Percentiles rank a stretch among this genome's conserved stretches.
Conservation (phyloP, 2,329 filamentous ascomycete species). For the Trichoderma breve region DNA sequence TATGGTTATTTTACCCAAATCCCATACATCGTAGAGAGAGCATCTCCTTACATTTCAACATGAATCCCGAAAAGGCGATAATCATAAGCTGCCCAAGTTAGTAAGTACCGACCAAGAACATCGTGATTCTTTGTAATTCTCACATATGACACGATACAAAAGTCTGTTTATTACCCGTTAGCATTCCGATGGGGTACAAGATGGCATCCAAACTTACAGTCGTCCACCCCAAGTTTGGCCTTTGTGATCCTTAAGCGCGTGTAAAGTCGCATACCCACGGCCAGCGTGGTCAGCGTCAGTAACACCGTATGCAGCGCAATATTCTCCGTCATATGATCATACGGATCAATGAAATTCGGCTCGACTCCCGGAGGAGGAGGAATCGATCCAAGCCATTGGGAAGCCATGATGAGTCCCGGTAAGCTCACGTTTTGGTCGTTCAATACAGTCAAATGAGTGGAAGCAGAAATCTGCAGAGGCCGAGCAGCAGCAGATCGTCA, state of each 20-base stretch:
- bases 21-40: background rate
- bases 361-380: background rate
- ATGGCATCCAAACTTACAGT: background rate
- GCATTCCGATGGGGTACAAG: background rate
- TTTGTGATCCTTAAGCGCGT: background rate
- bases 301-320: background rate
- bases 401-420: background rate
- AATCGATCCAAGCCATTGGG: background rate
- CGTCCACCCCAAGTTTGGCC: background rate
- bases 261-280: background rate
- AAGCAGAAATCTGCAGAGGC: background rate
- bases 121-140: accelerated
- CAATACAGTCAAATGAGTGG: background rate
- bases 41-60: background rate
- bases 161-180: background rate
- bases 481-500: background rate
- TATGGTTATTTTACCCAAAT: background rate
- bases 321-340: background rate
- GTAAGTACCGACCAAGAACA: too few species aligned
- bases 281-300: background rate
- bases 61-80: background rate
- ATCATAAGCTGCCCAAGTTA: background rate
- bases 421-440: too few species aligned
- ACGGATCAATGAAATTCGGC: background rate
- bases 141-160: background rate